Conservation (phyloP, 306 rosid species). For the Sechiopsis laciniata region DNA sequence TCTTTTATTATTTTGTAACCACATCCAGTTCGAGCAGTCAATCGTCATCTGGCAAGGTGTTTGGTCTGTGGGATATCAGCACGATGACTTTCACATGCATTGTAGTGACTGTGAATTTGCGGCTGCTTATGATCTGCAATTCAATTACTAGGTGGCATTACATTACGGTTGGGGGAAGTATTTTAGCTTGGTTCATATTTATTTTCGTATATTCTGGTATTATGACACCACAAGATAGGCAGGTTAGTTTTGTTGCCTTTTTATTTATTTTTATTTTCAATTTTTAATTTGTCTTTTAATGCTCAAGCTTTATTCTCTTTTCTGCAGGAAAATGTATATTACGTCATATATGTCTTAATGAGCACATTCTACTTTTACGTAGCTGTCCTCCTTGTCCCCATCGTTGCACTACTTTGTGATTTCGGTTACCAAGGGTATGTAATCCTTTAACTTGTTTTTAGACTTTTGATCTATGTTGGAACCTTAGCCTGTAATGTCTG, state of each 20-base stretch:
- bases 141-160: conserved; percentile 89
- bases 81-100: conserved; percentile 94
- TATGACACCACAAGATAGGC: conserved; percentile 54
- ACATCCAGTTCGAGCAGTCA: conserved; percentile 47
- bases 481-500: neutral
- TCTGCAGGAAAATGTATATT: conserved; percentile 79
- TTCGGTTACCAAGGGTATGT: conserved; percentile 84
- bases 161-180: conserved; percentile 89
- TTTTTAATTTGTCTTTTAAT: conserved; percentile 6
- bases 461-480: conserved; percentile 2
- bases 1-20: conserved; percentile 63
- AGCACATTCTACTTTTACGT: conserved; percentile 76
- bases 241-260: conserved; percentile 41
- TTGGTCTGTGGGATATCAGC: conserved; percentile 93
- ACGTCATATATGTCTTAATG: conserved; percentile 79
- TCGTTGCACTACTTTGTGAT: conserved; percentile 78
- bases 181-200: conserved; percentile 80
- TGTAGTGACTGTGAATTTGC: conserved; percentile 76
- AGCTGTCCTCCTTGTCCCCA: conserved; percentile 67
- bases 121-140: conserved; percentile 78
- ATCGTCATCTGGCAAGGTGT: conserved; percentile 62
- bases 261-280: neutral
- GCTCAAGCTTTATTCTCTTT: neutral
- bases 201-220: conserved; percentile 66
- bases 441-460: neutral